Conservation (phyloP, 441 rosid species). For the Populus tomentosa region DNA sequence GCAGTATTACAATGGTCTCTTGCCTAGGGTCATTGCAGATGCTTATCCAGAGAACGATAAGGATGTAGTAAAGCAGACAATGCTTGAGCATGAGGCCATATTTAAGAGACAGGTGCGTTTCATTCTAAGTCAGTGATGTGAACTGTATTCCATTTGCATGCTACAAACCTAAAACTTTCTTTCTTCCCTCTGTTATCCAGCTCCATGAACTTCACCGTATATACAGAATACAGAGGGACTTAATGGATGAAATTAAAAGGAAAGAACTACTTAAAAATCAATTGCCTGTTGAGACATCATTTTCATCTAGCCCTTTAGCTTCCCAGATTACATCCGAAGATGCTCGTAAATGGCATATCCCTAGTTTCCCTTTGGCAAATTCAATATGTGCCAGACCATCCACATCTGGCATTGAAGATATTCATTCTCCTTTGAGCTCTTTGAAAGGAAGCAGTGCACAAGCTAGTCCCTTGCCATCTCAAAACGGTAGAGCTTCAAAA, state of each 20-base stretch:
- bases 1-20: constrained; percentile 52
- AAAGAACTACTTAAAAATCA: constrained; percentile 42
- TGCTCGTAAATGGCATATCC: constrained; percentile 54
- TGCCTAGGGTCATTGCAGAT: constrained; percentile 45
- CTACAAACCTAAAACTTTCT: constrained; percentile 14
- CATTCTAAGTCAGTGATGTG: constrained; percentile 6
- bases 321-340: constrained; percentile 72
- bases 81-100: constrained; percentile 84
- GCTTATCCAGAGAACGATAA: constrained; percentile 48
- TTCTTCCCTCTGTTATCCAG: constrained; percentile 28
- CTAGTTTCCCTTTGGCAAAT: constrained; percentile 49
- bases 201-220: constrained; percentile 85
- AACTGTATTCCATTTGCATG: constrained; percentile 14
- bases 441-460: constrained; percentile 52
- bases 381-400: constrained; percentile 52
- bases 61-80: constrained; percentile 64
- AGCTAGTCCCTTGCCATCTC: constrained; percentile 52
- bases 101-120: constrained; percentile 76
- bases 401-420: constrained; percentile 52
- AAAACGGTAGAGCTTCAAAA: constrained; percentile 56
- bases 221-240: constrained; percentile 65
- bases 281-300: constrained; percentile 47
- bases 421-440: constrained; percentile 64
- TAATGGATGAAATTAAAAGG: constrained; percentile 62
- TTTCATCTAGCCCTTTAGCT: constrained; percentile 52